phyloP scores from a whole-genome alignment of 1,284 basidiomycete genomes.

The Tremellales sp. region DNA sequence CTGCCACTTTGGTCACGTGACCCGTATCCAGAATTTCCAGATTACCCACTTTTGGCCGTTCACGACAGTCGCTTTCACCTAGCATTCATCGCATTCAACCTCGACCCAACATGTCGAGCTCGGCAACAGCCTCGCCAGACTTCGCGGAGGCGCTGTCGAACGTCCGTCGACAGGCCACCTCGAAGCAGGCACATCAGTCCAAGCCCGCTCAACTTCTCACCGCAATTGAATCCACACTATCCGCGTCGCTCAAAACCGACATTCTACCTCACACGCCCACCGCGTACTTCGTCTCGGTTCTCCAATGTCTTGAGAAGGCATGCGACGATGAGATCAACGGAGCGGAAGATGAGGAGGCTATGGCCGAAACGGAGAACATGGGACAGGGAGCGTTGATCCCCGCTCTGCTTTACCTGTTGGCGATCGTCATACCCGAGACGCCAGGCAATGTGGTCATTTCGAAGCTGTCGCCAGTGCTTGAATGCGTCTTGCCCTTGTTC shows the following conservation, averaged over 20 bases:
- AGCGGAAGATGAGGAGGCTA: slow-evolving; percentile 37
- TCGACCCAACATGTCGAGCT: slow-evolving; percentile 4
- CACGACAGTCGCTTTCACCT: background rate
- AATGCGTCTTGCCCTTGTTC: slow-evolving; percentile 74
- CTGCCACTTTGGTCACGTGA: background rate
- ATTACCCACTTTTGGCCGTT: background rate
- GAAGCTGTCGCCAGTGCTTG: slow-evolving; percentile 48
- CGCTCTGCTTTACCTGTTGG: slow-evolving; percentile 84
- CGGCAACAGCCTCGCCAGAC: slow-evolving; percentile 19
- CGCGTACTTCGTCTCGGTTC: slow-evolving; percentile 82
- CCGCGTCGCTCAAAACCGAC: slow-evolving; percentile 29
- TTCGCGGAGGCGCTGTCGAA: slow-evolving; percentile 62
- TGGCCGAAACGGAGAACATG: slow-evolving; percentile 45
- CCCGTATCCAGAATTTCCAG: background rate
- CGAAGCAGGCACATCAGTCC: slow-evolving; percentile 79
- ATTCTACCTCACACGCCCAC: slow-evolving; percentile 72
- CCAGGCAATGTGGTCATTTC: slow-evolving; percentile 50
- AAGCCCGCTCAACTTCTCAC: slow-evolving; percentile 81
- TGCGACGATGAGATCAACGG: slow-evolving; percentile 34
- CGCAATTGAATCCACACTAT: slow-evolving; percentile 83
- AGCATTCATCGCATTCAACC: background rate
- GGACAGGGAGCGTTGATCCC: slow-evolving; percentile 75
- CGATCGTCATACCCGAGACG: slow-evolving; percentile 68
- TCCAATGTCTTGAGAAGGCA: slow-evolving; percentile 51
- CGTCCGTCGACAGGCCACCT: slow-evolving; percentile 80